These are phyloP conservation scores for Aphanomyces cochlioides DNA, from an alignment of 352 stramenopile genomes.

Conservation along the genomic window DNA sequence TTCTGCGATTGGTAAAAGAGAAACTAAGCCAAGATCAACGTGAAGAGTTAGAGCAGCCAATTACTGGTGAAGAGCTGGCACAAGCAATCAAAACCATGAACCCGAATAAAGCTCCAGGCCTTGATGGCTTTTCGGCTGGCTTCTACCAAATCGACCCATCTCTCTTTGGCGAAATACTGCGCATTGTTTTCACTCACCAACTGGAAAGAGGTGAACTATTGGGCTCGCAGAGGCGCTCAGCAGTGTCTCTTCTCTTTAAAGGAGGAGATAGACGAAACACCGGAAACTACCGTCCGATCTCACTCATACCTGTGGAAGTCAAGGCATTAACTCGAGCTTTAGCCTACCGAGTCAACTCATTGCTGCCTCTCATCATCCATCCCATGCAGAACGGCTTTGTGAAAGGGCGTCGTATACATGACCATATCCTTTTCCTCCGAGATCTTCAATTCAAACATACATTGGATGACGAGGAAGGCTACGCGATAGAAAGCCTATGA, in stretches of 20 bases:
- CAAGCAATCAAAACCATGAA: slow-evolving; percentile 14
- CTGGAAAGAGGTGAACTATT: too few relatives aligned
- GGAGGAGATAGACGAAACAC: slow-evolving; percentile 8
- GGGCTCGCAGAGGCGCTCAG: slow-evolving; percentile 30
- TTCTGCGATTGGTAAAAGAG: neutral
- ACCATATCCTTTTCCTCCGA: slow-evolving; percentile 28
- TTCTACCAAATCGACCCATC: slow-evolving; percentile 34
- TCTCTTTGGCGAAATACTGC: slow-evolving; percentile 32
- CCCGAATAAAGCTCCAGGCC: slow-evolving; percentile 2
- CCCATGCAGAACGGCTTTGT: slow-evolving; percentile 35
- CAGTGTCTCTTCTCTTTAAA: slow-evolving; percentile 32
- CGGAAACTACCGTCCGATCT: slow-evolving; percentile 33
- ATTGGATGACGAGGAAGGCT: slow-evolving; percentile 1
- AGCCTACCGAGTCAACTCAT: slow-evolving; percentile 6
- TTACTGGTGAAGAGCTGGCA: too few relatives aligned
- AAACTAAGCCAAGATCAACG: neutral
- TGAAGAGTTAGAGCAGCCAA: neutral
- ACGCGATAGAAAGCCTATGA: slow-evolving; percentile 36
- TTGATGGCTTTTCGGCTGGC: slow-evolving; percentile 32
- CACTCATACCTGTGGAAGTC: slow-evolving; percentile 36
- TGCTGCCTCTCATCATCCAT: slow-evolving; percentile 27
- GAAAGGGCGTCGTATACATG: too few relatives aligned
- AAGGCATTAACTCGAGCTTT: slow-evolving; percentile 34
- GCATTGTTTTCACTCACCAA: slow-evolving; percentile 32
- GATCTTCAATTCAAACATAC: slow-evolving; percentile 32